A percentile compares a stretch with the other conserved stretches of the same genome.
phyloP scores from a whole-genome alignment of 345 rosid species.

The Bruguiera parviflora region DNA sequence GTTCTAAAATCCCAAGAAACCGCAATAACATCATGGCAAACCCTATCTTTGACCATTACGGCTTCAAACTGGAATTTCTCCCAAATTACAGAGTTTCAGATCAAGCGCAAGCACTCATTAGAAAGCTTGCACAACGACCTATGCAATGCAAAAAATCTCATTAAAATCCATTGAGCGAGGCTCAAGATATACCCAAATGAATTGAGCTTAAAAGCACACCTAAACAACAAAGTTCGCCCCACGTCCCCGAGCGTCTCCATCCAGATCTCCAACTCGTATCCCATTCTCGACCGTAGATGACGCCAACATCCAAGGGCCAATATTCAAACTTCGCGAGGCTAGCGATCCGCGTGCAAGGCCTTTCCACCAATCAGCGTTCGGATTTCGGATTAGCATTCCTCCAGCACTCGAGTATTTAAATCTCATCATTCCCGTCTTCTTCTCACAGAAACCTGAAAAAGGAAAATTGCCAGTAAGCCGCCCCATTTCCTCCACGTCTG shows the following conservation, averaged over 20 bases:
- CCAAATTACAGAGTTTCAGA: neutral
- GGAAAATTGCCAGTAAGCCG: constrained; percentile 1
- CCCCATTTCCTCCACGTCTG: constrained; percentile 3
- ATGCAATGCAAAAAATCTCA: constrained; percentile 21
- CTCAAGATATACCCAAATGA: constrained; percentile 29
- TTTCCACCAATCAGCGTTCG: constrained; percentile 48
- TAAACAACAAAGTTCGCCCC: constrained; percentile 19
- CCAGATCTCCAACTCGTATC: constrained; percentile 17
- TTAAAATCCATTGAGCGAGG: constrained; percentile 10
- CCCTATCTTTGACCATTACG: constrained; percentile 50
- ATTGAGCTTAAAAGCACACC: constrained; percentile 72
- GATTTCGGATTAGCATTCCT: constrained; percentile 34
- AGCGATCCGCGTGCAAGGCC: constrained; percentile 47
- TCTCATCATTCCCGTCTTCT: constrained; percentile 17
- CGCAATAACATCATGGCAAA: constrained; percentile 50
- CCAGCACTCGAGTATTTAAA: constrained; percentile 50
- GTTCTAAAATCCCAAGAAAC: constrained; percentile 18
- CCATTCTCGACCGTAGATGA: constrained; percentile 42
- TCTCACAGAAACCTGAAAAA: constrained; percentile 24
- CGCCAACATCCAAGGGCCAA: constrained; percentile 46
- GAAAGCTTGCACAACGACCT: constrained; percentile 50
- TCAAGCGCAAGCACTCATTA: constrained; percentile 9
- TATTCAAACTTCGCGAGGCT: constrained; percentile 44
- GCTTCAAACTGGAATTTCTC: constrained; percentile 38
- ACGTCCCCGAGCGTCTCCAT: constrained; percentile 12